Percentiles rank a stretch among this genome's conserved stretches.
Evolutionary conservation across 306 rosid species (phyloP).

Genomic region (Spatholobus suberectus): DNA sequence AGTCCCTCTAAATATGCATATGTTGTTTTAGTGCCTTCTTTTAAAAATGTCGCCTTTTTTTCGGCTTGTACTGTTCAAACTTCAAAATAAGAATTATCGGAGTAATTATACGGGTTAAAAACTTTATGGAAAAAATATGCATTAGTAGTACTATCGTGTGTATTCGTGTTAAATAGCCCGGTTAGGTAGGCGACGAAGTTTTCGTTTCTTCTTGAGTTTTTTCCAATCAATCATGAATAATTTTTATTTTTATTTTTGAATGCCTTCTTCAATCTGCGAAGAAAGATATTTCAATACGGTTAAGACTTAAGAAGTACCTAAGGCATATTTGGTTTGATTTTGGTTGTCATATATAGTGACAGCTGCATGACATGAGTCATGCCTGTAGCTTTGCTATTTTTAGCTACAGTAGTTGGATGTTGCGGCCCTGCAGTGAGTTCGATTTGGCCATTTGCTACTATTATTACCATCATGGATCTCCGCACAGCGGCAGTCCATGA

Average conservation of each 20-base stretch:
- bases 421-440: neutral
- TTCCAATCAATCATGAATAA: neutral
- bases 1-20: too few species aligned
- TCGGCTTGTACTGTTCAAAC: too few species aligned
- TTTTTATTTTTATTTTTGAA: neutral
- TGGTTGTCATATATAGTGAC: neutral
- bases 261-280: neutral
- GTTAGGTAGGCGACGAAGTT: neutral
- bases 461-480: constrained; percentile 19
- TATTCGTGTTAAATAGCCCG: neutral
- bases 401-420: constrained; percentile 16
- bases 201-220: neutral
- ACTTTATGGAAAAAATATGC: too few species aligned
- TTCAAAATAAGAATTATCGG: too few species aligned
- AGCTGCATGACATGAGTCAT: neutral
- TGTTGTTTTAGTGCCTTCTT: too few species aligned
- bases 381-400: constrained; percentile 3
- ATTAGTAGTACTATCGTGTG: too few species aligned
- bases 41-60: too few species aligned
- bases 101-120: too few species aligned
- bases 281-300: neutral
- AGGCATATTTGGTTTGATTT: neutral
- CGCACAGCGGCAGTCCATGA: constrained; percentile 14
- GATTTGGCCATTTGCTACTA: neutral
- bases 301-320: neutral